Percentiles rank a stretch among this genome's conserved stretches.
phyloP scores from a whole-genome alignment of 371 early-diverging fungal genomes.

The Circinella umbellata region DNA sequence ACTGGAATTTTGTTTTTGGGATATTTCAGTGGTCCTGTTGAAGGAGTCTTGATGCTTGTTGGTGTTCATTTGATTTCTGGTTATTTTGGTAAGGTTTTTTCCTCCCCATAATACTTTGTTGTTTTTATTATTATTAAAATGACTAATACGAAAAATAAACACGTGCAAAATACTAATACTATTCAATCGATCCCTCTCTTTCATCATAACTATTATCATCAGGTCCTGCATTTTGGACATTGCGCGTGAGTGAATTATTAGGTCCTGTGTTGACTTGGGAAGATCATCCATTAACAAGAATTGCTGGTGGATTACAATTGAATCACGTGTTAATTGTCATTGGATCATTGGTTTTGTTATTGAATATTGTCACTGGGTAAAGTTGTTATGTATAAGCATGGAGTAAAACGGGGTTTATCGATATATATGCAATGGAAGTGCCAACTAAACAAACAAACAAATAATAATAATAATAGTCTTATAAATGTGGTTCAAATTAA shows the following conservation, averaged over 20 bases:
- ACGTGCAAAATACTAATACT: neutral
- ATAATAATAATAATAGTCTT: conserved; percentile 16
- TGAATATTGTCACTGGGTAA: conserved; percentile 66
- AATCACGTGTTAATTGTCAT: conserved; percentile 66
- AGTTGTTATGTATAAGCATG: conserved; percentile 5
- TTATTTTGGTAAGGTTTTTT: conserved; percentile 54
- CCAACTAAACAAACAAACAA: too few species aligned
- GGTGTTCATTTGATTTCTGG: conserved; percentile 72
- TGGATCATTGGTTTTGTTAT: conserved; percentile 58
- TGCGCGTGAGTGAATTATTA: conserved; percentile 38
- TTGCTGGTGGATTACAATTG: conserved; percentile 59
- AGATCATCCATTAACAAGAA: conserved; percentile 24
- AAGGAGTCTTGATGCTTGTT: conserved; percentile 86
- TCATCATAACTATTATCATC: neutral
- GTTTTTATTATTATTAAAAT: too few species aligned
- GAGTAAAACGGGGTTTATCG: too few species aligned
- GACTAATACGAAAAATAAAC: too few species aligned
- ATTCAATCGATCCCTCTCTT: neutral
- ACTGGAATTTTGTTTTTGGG: conserved; percentile 91
- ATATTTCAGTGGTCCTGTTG: conserved; percentile 95
- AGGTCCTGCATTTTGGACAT: conserved; percentile 51
- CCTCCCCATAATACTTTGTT: neutral
- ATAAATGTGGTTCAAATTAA: conserved; percentile 41
- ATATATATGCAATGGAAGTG: too few species aligned
- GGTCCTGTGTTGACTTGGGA: conserved; percentile 29